Evolutionary conservation across 2,329 filamentous ascomycete species (phyloP), one percentile per base, ranked within the genome.

Genomic region (Ilyonectria destructans): DNA sequence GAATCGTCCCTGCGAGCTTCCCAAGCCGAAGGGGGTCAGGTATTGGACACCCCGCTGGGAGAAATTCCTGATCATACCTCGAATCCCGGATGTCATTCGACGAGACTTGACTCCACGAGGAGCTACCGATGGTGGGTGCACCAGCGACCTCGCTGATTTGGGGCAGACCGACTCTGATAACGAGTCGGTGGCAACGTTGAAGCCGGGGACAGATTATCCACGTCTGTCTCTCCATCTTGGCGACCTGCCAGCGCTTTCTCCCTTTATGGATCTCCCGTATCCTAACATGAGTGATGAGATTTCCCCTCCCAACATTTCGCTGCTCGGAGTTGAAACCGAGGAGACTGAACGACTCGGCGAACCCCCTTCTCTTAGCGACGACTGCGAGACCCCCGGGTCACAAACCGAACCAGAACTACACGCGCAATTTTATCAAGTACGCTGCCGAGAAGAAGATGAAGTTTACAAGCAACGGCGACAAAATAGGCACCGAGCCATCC

Each of bases 51-150:
- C 74, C 2, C 65, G 67, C 4, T 79, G 75, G 72, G 81, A 82
- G 43, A 78, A 78, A 37, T 82, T 84, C 51, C 62, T 83, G 6
- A 74, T 83, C n/a, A 62, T 82, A 7, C 81, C 82, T 1, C 67
- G 61, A 54, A 71, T 81, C 13, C 82, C 82, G 3, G 23, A 69
- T 3, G 63, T 13, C 15, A 77, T 81, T 58, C 71, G 70, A 35
- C 71, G 74, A 19, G 66, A 71, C 35, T n/a, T 65, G 19, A 49
- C 17, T 7, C 43, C 60, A 4, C 21, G 12, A 9, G 19, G 26
- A 26, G 7, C 29, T 17, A 13, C 12, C 10, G 35, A 26, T 8
- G 29, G 23, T 26, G 48, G 33, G 19, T 6, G 12, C 3, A 9
- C 33, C 7, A n/a, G 12, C 9, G 31, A 10, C 21, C 21, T 23